A percentile compares a stretch with the other conserved stretches of the same genome.
phyloP scores from a whole-genome alignment of 495 filamentous ascomycete genomes.

The Annulohypoxylon bovei region DNA sequence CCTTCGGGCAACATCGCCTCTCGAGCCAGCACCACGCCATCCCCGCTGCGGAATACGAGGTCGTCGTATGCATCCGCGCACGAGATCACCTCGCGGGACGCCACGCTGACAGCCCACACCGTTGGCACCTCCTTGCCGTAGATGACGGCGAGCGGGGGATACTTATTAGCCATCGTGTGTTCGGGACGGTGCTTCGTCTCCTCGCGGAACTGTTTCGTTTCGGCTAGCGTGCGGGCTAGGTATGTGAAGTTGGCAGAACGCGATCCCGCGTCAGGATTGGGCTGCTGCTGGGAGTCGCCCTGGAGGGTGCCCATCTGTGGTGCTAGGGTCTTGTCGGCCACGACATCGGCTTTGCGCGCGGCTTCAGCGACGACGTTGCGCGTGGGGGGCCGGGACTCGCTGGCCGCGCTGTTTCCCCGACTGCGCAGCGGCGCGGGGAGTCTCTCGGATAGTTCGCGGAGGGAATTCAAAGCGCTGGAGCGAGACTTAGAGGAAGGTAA shows the following conservation, averaged over 20 bases:
- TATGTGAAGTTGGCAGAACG: constrained; percentile 66
- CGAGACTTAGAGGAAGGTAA: constrained; percentile 59
- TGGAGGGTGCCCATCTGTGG: constrained; percentile 59
- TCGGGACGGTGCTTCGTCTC: constrained; percentile 69
- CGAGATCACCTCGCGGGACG: constrained; percentile 69
- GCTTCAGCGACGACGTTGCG: constrained; percentile 42
- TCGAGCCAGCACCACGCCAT: constrained; percentile 87
- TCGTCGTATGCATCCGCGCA: constrained; percentile 86
- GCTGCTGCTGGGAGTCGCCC: constrained; percentile 48
- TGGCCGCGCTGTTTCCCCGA: constrained; percentile 43
- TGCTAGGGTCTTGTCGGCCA: constrained; percentile 57
- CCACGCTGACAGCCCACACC: constrained; percentile 79
- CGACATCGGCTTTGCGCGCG: constrained; percentile 39
- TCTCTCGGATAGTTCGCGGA: constrained; percentile 53
- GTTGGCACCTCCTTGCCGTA: constrained; percentile 91
- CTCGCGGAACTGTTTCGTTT: constrained; percentile 75
- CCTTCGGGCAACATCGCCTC: constrained; percentile 88
- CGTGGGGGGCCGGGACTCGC: constrained; percentile 38
- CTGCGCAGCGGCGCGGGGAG: constrained; percentile 43
- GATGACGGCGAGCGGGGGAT: constrained; percentile 85
- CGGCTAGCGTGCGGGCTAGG: constrained; percentile 77
- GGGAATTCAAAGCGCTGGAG: constrained; percentile 47
- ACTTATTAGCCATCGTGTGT: constrained; percentile 71
- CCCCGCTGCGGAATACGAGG: constrained; percentile 84
- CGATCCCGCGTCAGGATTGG: constrained; percentile 59